phyloP scores from a whole-genome alignment of 2,329 filamentous ascomycete species.

The Sclerotinia subarctica region DNA sequence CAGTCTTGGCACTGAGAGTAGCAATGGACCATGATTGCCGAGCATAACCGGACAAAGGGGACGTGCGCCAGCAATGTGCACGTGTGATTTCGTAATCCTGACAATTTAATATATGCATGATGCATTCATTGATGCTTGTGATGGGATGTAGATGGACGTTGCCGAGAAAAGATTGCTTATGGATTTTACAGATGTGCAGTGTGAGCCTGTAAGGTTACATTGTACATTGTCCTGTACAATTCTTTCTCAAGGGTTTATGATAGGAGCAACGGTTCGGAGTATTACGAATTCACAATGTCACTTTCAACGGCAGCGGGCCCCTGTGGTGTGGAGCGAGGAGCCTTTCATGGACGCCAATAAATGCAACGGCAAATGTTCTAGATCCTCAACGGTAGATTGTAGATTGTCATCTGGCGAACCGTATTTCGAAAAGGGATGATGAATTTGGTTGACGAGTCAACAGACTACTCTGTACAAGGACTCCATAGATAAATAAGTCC shows the following conservation, averaged over 20 bases:
- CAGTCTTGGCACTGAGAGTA: neutral
- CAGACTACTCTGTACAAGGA: no score
- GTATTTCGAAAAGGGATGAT: conserved; percentile 2
- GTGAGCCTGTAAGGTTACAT: neutral
- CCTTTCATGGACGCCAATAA: neutral
- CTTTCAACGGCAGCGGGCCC: neutral
- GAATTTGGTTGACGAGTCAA: neutral
- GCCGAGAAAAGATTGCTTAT: neutral
- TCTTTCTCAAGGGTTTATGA: neutral
- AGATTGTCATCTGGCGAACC: neutral
- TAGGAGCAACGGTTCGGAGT: neutral
- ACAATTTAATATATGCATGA: neutral
- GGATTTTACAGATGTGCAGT: neutral
- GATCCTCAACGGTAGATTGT: neutral
- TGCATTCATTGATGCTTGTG: neutral
- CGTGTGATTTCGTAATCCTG: conserved; percentile 1
- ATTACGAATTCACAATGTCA: neutral
- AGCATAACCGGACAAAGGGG: conserved; percentile 1
- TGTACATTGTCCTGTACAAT: no score
- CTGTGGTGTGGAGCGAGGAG: neutral
- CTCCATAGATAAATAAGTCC: neutral
- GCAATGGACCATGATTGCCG: neutral
- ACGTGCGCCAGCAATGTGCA: neutral
- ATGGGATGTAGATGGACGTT: neutral
- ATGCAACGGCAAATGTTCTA: neutral